Percentiles rank a stretch among this genome's conserved stretches.
Conservation (phyloP, 2,329 filamentous ascomycete species). For the Mycosphaerelloides madeirae region DNA sequence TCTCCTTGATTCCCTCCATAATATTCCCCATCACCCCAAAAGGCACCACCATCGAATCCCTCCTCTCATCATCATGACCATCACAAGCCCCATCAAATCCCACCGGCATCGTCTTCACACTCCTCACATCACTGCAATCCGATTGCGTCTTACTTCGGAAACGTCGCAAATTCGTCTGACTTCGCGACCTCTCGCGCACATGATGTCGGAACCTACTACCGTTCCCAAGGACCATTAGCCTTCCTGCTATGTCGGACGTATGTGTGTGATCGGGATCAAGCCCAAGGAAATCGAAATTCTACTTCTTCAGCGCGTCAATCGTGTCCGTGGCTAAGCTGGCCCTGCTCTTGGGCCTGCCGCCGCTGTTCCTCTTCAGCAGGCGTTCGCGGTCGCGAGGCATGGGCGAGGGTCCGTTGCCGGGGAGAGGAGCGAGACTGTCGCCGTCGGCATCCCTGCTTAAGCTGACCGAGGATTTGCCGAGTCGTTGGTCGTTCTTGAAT, state of each 20-base stretch:
- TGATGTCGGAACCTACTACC: slow-evolving; percentile 1
- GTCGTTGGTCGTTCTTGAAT: slow-evolving; percentile 56
- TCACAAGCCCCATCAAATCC: slow-evolving; percentile 16
- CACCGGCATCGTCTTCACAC: neutral
- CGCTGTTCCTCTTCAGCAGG: slow-evolving; percentile 26
- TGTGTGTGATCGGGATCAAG: slow-evolving; percentile 2
- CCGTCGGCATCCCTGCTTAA: slow-evolving; percentile 29
- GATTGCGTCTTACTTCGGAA: no score
- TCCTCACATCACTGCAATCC: no score
- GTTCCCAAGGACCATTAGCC: slow-evolving; percentile 1
- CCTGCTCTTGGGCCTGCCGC: slow-evolving; percentile 18
- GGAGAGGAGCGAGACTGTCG: slow-evolving; percentile 61
- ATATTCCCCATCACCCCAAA: slow-evolving; percentile 8
- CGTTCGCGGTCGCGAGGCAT: slow-evolving; percentile 22
- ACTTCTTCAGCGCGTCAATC: slow-evolving; percentile 31
- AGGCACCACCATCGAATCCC: neutral
- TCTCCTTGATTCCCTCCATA: slow-evolving; percentile 20
- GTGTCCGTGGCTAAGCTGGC: slow-evolving; percentile 23
- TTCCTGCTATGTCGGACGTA: slow-evolving; percentile 4
- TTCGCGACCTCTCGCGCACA: slow-evolving; percentile 3
- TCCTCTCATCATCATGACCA: slow-evolving; percentile 6
- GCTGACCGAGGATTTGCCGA: slow-evolving; percentile 30
- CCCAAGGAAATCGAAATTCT: slow-evolving; percentile 18
- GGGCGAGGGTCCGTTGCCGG: slow-evolving; percentile 12
- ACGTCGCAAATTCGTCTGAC: neutral